Conservation (phyloP, 1,284 basidiomycete genomes). For the Anthracocystis panici-leucophaei region DNA sequence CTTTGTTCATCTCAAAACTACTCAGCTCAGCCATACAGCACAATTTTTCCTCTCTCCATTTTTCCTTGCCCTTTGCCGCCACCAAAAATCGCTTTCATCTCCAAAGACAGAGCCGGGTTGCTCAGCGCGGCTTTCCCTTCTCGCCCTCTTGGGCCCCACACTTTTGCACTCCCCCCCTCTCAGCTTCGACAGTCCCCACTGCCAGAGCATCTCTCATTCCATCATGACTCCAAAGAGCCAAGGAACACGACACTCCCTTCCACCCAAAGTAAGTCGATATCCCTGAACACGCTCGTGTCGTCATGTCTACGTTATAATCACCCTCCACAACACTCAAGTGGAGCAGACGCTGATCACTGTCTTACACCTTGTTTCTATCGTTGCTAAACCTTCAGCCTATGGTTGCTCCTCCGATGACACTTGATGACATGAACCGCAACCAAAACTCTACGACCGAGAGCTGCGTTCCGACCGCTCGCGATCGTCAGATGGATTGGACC, state of each 20-base stretch:
- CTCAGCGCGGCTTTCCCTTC: constrained; percentile 14
- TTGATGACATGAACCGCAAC: constrained; percentile 9
- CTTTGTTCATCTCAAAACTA: constrained; percentile 14
- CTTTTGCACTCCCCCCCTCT: neutral
- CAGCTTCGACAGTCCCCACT: constrained; percentile 14
- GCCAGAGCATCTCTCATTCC: constrained; percentile 4
- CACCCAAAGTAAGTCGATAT: constrained; percentile 37
- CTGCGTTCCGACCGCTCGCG: constrained; percentile 4
- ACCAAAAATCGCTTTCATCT: constrained; percentile 13
- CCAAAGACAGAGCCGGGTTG: constrained; percentile 8
- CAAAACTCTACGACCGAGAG: constrained; percentile 15
- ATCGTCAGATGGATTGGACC: constrained; percentile 20
- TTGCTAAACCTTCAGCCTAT: constrained; percentile 15
- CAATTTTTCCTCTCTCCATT: neutral
- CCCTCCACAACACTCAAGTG: too few relatives aligned
- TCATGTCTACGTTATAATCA: neutral
- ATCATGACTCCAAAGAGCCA: constrained; percentile 37
- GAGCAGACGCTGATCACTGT: neutral
- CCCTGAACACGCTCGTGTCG: neutral
- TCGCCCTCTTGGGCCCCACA: constrained; percentile 13
- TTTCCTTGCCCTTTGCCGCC: neutral
- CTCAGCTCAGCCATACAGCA: constrained; percentile 10
- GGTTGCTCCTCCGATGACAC: constrained; percentile 10
- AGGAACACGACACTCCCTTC: constrained; percentile 43
- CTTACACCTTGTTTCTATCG: too few relatives aligned